Conservation (phyloP, 305 asterid species). For the Solanum hybrid region DNA sequence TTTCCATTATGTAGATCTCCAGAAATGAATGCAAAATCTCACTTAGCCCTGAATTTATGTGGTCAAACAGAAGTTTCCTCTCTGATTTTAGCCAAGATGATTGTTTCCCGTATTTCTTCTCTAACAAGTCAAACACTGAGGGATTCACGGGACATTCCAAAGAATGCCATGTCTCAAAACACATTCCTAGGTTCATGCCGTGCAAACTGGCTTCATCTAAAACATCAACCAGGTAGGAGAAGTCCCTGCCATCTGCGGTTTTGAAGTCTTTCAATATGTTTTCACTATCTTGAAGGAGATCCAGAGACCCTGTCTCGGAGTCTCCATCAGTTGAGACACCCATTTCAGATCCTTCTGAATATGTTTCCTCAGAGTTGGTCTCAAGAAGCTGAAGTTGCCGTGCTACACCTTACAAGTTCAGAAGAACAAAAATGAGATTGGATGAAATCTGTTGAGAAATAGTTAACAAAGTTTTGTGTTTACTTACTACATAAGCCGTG, state of each 20-base stretch:
- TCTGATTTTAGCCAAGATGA: slow-evolving; percentile 48
- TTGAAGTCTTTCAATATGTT: slow-evolving; percentile 29
- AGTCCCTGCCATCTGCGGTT: slow-evolving; percentile 40
- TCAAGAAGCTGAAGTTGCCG: slow-evolving; percentile 15
- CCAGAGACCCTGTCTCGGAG: slow-evolving; percentile 15
- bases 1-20: slow-evolving; percentile 11
- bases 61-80: slow-evolving; percentile 60
- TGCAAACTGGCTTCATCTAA: slow-evolving; percentile 46
- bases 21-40: slow-evolving; percentile 22
- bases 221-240: slow-evolving; percentile 62
- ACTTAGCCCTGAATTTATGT: slow-evolving; percentile 39
- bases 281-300: slow-evolving; percentile 14
- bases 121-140: slow-evolving; percentile 39
- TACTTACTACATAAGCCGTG: slow-evolving; percentile 21
- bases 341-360: slow-evolving; percentile 54
- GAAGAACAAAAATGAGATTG: neutral
- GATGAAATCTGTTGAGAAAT: neutral
- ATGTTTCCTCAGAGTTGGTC: slow-evolving; percentile 32
- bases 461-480: neutral
- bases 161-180: slow-evolving; percentile 33
- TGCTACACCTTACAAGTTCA: slow-evolving; percentile 14
- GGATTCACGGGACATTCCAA: slow-evolving; percentile 41
- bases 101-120: slow-evolving; percentile 62
- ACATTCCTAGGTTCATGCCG: slow-evolving; percentile 17
- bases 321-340: slow-evolving; percentile 49